Percentiles rank a stretch among this genome's conserved stretches.
These are phyloP conservation scores for Fusarium verrucosum DNA, from an alignment of 2,329 filamentous ascomycete species.

Conservation along the genomic window DNA sequence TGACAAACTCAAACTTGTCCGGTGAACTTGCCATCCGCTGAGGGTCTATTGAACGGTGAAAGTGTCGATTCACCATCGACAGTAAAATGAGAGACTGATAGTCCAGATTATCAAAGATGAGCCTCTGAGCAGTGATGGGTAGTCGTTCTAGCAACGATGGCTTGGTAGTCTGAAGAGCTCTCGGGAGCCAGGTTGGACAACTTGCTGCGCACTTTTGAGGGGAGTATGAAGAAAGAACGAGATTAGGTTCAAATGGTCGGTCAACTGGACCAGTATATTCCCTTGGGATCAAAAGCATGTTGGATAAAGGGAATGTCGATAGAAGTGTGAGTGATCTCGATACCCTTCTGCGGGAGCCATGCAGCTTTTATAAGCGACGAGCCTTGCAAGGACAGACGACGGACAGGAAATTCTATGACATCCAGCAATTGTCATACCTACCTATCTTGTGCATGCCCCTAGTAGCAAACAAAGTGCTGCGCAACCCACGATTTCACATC, in stretches of 20 bases:
- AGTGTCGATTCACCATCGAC: conserved; percentile 50
- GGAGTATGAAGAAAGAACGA: conserved; percentile 18
- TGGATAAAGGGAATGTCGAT: conserved; percentile 2
- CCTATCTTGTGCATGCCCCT: conserved; percentile 14
- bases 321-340: conserved; percentile 35
- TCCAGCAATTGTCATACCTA: neutral
- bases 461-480: conserved; percentile 30
- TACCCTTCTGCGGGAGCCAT: conserved; percentile 39
- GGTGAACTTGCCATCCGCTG: conserved; percentile 47
- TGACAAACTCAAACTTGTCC: conserved; percentile 54
- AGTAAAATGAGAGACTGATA: conserved; percentile 54
- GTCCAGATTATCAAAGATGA: conserved; percentile 50
- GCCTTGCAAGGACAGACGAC: conserved; percentile 10
- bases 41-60: conserved; percentile 49
- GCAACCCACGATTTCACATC: conserved; percentile 5
- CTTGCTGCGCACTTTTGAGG: conserved; percentile 12
- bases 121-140: conserved; percentile 47
- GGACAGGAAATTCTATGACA: conserved; percentile 4
- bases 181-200: conserved; percentile 19
- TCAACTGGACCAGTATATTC: conserved; percentile 28
- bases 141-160: conserved; percentile 48
- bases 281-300: conserved; percentile 46
- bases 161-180: conserved; percentile 23
- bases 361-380: conserved; percentile 38
- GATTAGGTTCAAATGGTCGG: conserved; percentile 21